Percentiles rank a stretch among this genome's conserved stretches.
These are phyloP conservation scores for Vachellia collinsii DNA, from an alignment of 306 rosid species.

Conservation along the genomic window DNA sequence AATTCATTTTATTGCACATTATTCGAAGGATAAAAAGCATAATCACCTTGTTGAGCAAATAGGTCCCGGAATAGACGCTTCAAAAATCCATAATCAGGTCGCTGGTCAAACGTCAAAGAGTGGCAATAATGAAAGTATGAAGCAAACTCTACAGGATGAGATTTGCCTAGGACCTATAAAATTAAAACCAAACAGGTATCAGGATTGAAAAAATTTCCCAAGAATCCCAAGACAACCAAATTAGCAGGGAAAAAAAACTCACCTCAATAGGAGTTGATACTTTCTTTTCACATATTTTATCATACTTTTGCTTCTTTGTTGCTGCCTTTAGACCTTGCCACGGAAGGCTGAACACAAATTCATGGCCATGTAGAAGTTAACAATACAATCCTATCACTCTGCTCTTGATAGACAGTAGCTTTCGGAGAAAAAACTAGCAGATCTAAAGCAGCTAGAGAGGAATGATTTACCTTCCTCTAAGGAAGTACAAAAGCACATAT, in stretches of 20 bases:
- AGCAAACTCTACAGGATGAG: constrained; percentile 91
- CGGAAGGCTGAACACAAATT: constrained; percentile 74
- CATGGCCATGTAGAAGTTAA: constrained; percentile 18
- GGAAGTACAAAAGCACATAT: constrained; percentile 89
- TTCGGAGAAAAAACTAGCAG: not conserved
- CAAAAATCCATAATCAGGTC: constrained; percentile 98
- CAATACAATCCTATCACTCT: constrained; percentile 19
- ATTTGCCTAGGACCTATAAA: constrained; percentile 79
- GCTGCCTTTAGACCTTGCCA: constrained; percentile 99
- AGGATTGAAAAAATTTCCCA: not conserved
- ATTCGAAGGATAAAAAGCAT: constrained; percentile 12
- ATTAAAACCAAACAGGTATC: constrained; percentile 34
- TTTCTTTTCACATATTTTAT: constrained; percentile 94
- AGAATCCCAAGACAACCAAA: constrained; percentile 9
- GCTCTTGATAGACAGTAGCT: not conserved
- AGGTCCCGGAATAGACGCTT: constrained; percentile 88
- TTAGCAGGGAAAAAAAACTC: constrained; percentile 30
- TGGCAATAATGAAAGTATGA: constrained; percentile 96
- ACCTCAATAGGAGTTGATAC: constrained; percentile 97
- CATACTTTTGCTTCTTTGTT: constrained; percentile 96
- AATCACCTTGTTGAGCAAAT: constrained; percentile 81
- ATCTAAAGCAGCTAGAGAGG: constrained; percentile 27
- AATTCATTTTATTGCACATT: not conserved
- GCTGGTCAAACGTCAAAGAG: constrained; percentile 91
- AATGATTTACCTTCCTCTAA: constrained; percentile 78